Evolutionary conservation across 2,329 filamentous ascomycete genomes (phyloP).

Genomic region (Aureobasidium sp.): DNA sequence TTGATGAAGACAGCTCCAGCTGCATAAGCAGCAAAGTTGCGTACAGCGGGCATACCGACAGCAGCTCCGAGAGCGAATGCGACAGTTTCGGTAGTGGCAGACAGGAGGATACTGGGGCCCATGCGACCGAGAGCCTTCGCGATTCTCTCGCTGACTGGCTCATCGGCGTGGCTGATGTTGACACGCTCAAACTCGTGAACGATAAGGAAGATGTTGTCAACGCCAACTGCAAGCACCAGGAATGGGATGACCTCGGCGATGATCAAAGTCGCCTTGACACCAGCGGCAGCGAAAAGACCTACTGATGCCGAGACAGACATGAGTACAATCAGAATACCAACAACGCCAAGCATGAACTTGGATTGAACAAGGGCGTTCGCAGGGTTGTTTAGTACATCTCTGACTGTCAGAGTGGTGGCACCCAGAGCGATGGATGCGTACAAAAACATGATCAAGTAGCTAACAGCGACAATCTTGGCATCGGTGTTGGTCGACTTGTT

Average conservation of each 20-base stretch:
- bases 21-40: conserved; percentile 95
- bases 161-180: conserved; percentile 85
- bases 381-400: conserved; percentile 73
- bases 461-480: conserved; percentile 91
- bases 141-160: conserved; percentile 77
- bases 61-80: conserved; percentile 89
- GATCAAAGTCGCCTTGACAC: conserved; percentile 91
- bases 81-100: conserved; percentile 87
- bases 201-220: conserved; percentile 98
- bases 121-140: conserved; percentile 88
- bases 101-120: conserved; percentile 92
- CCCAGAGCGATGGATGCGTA: conserved; percentile 91
- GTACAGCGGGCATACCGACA: conserved; percentile 95
- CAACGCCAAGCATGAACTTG: conserved; percentile 92
- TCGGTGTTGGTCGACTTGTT: conserved; percentile 99
- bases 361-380: conserved; percentile 83
- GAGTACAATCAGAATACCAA: conserved; percentile 88
- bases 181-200: conserved; percentile 97
- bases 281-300: conserved; percentile 84
- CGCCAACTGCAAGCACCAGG: conserved; percentile 88
- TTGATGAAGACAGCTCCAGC: conserved; percentile 96
- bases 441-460: conserved; percentile 97
- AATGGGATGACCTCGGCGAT: conserved; percentile 99
- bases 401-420: conserved; percentile 72
- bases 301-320: conserved; percentile 97